Conservation (phyloP, 148 eudicot species). For the Nepenthes gracilis region DNA sequence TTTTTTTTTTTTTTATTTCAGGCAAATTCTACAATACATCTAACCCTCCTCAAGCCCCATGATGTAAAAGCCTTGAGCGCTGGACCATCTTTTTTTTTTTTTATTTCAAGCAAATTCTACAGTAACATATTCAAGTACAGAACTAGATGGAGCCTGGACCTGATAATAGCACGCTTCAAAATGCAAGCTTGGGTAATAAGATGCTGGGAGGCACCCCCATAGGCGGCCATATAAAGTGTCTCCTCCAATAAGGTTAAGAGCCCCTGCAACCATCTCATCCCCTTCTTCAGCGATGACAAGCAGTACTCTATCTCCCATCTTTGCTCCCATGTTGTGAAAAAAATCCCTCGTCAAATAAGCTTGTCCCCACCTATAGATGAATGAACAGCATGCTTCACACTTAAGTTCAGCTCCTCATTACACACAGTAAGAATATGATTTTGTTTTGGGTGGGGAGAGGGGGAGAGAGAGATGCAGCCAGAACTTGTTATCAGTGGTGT, state of each 20-base stretch:
- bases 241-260: constrained; percentile 94
- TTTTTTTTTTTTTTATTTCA: no score
- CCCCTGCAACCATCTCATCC: constrained; percentile 76
- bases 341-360: constrained; percentile 93
- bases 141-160: constrained; percentile 19
- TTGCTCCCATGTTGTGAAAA: constrained; percentile 86
- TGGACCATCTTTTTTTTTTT: no score
- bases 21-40: no score
- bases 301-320: constrained; percentile 87
- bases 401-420: constrained; percentile 1
- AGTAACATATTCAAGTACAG: no score
- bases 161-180: constrained; percentile 99
- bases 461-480: not conserved
- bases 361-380: constrained; percentile 76
- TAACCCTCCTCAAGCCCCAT: no score
- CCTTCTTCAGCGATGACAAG: constrained; percentile 82
- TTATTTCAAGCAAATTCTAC: no score
- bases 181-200: constrained; percentile 83
- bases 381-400: constrained; percentile 2
- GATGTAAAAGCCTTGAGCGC: no score
- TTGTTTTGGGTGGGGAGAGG: not conserved
- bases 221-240: constrained; percentile 81
- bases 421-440: not conserved
- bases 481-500: constrained; percentile 90
- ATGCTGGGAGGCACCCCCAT: constrained; percentile 84